A percentile compares a stretch with the other conserved stretches of the same genome.
phyloP scores from a whole-genome alignment of 306 rosid genomes.

The Amphicarpaea edgeworthii region DNA sequence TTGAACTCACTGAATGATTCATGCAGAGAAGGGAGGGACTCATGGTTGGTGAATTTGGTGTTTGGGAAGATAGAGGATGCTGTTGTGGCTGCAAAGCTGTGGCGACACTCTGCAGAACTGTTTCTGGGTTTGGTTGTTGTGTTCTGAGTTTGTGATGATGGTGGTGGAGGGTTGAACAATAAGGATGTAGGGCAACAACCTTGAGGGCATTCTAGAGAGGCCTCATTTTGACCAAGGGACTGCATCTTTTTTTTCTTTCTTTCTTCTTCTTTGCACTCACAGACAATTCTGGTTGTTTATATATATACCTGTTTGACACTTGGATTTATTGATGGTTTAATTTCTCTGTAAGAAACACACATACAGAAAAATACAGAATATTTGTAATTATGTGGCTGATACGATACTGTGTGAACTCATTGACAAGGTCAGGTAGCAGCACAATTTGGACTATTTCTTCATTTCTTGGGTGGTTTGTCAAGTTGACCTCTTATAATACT shows the following conservation, averaged over 20 bases:
- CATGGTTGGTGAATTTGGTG: conserved; percentile 87
- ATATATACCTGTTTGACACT: conserved; percentile 15
- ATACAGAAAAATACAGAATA: conserved; percentile 25
- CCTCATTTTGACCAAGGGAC: conserved; percentile 58
- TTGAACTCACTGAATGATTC: conserved; percentile 72
- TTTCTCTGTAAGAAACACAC: conserved; percentile 8
- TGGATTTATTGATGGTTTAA: conserved; percentile 35
- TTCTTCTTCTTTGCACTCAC: conserved; percentile 23
- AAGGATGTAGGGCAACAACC: conserved; percentile 71
- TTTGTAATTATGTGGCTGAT: conserved; percentile 33
- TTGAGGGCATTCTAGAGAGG: conserved; percentile 59
- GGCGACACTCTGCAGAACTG: conserved; percentile 76
- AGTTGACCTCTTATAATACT: conserved; percentile 40
- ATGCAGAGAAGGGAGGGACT: conserved; percentile 77
- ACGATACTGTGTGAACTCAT: conserved; percentile 37
- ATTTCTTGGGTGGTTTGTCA: conserved; percentile 15
- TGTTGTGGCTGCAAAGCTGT: conserved; percentile 66
- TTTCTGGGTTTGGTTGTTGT: conserved; percentile 55
- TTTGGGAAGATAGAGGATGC: conserved; percentile 79
- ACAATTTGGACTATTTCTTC: conserved; percentile 49
- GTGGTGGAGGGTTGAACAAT: conserved; percentile 53
- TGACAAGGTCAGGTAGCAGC: conserved; percentile 50
- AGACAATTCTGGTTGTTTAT: conserved; percentile 41
- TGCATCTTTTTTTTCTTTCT: conserved; percentile 55
- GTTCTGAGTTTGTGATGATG: conserved; percentile 49